phyloP scores from a whole-genome alignment of 139 green algal genomes.

The Eudorina sp. region DNA sequence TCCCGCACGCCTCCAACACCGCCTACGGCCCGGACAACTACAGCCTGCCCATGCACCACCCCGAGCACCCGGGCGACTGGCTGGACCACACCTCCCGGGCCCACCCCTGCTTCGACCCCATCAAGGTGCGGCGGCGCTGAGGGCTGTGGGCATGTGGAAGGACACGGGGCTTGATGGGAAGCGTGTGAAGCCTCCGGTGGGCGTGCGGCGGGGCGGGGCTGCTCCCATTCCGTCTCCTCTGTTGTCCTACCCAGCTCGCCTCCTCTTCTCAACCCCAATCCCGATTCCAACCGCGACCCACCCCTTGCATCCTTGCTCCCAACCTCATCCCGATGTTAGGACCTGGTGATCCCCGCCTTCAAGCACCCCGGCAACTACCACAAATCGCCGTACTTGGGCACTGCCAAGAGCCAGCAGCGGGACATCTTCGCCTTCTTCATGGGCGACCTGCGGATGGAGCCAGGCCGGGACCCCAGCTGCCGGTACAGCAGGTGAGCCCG shows the following conservation, averaged over 20 bases:
- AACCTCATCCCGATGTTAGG: slow-evolving; percentile 39
- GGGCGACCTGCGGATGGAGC: slow-evolving; percentile 50
- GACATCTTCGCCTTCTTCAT: slow-evolving; percentile 59
- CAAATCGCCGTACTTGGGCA: slow-evolving; percentile 54
- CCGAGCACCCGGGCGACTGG: slow-evolving; percentile 49
- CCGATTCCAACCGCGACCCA: background rate
- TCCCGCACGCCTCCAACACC: slow-evolving; percentile 42
- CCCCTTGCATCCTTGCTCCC: background rate
- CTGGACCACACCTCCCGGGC: slow-evolving; percentile 20
- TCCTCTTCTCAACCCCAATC: no score
- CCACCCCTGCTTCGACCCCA: slow-evolving; percentile 72
- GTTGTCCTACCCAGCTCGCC: no score
- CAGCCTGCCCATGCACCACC: slow-evolving; percentile 37
- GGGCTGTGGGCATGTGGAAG: no score
- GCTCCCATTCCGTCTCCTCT: background rate
- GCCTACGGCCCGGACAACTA: slow-evolving; percentile 49
- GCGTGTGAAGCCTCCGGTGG: no score
- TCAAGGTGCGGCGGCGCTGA: slow-evolving; percentile 60
- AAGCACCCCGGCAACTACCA: slow-evolving; percentile 53
- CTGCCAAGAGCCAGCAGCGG: background rate
- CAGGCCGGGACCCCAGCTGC: slow-evolving; percentile 28
- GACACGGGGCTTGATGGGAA: no score
- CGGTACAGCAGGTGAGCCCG: slow-evolving; percentile 55
- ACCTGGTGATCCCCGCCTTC: slow-evolving; percentile 71
- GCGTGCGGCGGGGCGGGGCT: no score